A percentile compares a stretch with the other conserved stretches of the same genome.
Evolutionary conservation across 129 eudicot genomes (phyloP).

Genomic region (Flaveria robusta): DNA sequence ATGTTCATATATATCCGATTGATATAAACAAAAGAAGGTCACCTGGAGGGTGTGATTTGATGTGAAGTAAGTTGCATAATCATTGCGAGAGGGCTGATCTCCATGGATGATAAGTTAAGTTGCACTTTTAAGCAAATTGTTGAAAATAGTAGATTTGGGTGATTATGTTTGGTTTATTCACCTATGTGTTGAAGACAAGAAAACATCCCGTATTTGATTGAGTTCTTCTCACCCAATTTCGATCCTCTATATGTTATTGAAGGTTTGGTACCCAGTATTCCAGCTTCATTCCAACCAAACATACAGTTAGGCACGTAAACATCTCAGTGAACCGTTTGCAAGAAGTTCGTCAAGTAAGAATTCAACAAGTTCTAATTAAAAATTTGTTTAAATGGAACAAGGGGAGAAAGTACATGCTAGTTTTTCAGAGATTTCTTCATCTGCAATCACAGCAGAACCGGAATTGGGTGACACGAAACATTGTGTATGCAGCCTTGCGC

Average conservation of each 20-base stretch:
- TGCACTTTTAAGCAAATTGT: slow-evolving; percentile 41
- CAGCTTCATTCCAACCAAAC: slow-evolving; percentile 41
- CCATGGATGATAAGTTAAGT: slow-evolving; percentile 49
- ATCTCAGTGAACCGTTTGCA: no score
- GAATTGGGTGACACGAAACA: slow-evolving; percentile 60
- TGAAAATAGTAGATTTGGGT: slow-evolving; percentile 64
- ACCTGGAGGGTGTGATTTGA: slow-evolving; percentile 57
- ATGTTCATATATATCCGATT: background rate
- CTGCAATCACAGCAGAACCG: slow-evolving; percentile 77
- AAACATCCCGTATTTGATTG: slow-evolving; percentile 48
- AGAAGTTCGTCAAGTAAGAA: background rate
- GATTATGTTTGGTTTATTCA: slow-evolving; percentile 67
- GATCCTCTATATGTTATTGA: slow-evolving; percentile 51
- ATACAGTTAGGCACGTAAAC: background rate
- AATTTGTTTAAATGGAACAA: slow-evolving; percentile 1
- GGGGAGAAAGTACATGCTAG: slow-evolving; percentile 53
- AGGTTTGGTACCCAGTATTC: slow-evolving; percentile 47
- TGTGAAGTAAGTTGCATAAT: slow-evolving; percentile 58
- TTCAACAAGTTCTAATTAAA: background rate
- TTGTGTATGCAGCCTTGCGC: slow-evolving; percentile 83
- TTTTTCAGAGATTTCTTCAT: slow-evolving; percentile 51
- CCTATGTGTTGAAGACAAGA: slow-evolving; percentile 66
- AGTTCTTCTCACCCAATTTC: slow-evolving; percentile 40
- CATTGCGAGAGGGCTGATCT: slow-evolving; percentile 64
- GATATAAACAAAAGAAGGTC: background rate